Base-by-base conservation (phyloP, 306 rosid genomes). In the Vicia villosa region DNA sequence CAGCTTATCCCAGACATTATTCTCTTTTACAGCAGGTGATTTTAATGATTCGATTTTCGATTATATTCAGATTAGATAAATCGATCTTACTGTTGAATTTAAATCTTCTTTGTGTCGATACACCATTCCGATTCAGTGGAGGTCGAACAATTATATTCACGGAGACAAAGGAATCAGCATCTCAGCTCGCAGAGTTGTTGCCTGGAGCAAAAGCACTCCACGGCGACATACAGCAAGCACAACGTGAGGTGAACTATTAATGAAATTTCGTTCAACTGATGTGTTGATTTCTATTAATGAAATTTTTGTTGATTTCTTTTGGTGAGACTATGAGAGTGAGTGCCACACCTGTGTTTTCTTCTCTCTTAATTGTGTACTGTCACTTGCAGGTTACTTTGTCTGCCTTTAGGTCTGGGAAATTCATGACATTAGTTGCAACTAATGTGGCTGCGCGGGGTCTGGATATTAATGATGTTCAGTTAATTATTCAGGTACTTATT, bases 371-470 rank as follows among this genome's bases (percentile, higher is more conserved):
- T 12, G 17, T 56, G 47, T 28, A 15, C 10, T 43, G 56, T 56
- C 68, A 12, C 49, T 70, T 84, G 77, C 87, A 93, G 98, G 89
- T 90, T 70, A 90, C 96, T 3, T 84, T 94, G 47, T 74, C 85
- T 62, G 92, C 86, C 76, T 94, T 90, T 77, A 85, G 96, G 82
- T 77, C 91, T 43, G 97, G 98, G 40, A 94, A 90, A 67, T 90
- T 94, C 75, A 55, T 84, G 78, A 75, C 86, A 38, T 68, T 94
- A 73, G 98, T 90, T 10, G 97, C 98, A 13, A 94, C 98, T 55
- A 90, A 94, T 78, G 98, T 94, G 75, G 98, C 94, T 15, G 97
- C 98, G 2, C 87, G 96, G 14, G 97, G 98, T 24, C 77, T 94
- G 75, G 98, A 94, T 80, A 94, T 94, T 68, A 83, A 94, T 69